Base-by-base conservation (phyloP, 2,329 filamentous ascomycete species). In the Ceratocystis variospora region DNA sequence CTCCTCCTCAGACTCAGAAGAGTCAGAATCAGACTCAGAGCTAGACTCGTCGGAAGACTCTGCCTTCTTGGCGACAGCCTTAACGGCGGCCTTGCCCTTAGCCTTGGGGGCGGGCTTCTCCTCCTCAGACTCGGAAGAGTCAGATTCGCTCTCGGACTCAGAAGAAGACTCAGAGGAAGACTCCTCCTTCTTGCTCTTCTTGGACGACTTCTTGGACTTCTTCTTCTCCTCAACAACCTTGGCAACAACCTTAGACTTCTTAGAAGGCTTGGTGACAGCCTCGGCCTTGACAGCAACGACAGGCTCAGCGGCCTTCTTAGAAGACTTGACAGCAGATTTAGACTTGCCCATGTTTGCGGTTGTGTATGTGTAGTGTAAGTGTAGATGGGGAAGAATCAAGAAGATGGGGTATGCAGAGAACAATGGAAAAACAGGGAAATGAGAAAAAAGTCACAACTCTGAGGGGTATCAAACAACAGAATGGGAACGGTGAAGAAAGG, bases 261-360 rank as follows among this genome's bases (percentile, higher is more conserved):
- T 59, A 69, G 83, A 79, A 64, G 85, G 74, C 80, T 90, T 91
- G 78, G 81, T 83, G 72, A 89, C 80, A 70, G 83, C 82, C 71
- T 80, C 77, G 73, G 61, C 59, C 64, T 67, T 67, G 53, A 64
- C 62, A 45, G 62, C 53, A 72, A 77, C 76, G 71, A 79, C 73
- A 69, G 78, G 74, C 73, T 81, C 79, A 70, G 80, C 73, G 78
- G 83, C 83, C 66, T 67, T 67, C 25, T 76, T 79, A 17, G 76
- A 79, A 74, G 80, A 74, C 75, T 78, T 82, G 75, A 57, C 62
- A 46, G 79, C 78, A 74, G 86, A 81, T 79, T 87, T 88, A 66
- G 80, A 77, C 78, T 87, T 87, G 75, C 80, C 84, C 85, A 87
- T 88, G 76, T 71, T 80, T 75, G 76, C 67, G 70, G 65, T 71